Percentiles rank a stretch among this genome's conserved stretches.
phyloP scores from a whole-genome alignment of 495 filamentous ascomycete genomes.

The Elaphomyces granulatus region DNA sequence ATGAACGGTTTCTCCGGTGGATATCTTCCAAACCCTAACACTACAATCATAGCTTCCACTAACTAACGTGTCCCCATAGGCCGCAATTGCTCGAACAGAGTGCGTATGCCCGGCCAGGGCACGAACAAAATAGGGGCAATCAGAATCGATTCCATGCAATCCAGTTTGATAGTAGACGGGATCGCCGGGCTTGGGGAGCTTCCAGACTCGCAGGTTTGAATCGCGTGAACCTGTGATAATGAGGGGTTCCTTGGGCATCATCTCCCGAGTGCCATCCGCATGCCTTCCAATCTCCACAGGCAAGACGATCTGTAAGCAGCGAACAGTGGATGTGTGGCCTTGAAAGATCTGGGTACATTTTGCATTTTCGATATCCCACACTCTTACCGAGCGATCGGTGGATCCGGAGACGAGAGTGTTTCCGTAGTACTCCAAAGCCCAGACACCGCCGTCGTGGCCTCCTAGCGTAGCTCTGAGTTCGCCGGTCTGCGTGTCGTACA shows the following conservation, averaged over 20 bases:
- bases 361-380: constrained; percentile 93
- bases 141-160: constrained; percentile 59
- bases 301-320: constrained; percentile 89
- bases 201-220: constrained; percentile 90
- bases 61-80: constrained; percentile 91
- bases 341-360: constrained; percentile 90
- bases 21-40: constrained; percentile 95
- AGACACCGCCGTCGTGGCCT: constrained; percentile 94
- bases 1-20: constrained; percentile 79
- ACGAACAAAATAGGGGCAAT: constrained; percentile 90
- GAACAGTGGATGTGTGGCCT: constrained; percentile 92
- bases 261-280: constrained; percentile 57
- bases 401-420: constrained; percentile 93
- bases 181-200: constrained; percentile 70
- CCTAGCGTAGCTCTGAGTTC: constrained; percentile 65
- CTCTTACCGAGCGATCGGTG: constrained; percentile 86
- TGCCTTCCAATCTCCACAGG: constrained; percentile 62
- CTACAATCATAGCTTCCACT: constrained; percentile 96
- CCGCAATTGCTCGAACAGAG: constrained; percentile 96
- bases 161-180: constrained; percentile 60
- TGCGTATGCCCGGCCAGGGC: constrained; percentile 75
- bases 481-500: constrained; percentile 95
- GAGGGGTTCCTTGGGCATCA: constrained; percentile 82
- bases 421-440: constrained; percentile 92
- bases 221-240: constrained; percentile 97